Percentiles rank a stretch among this genome's conserved stretches.
Conservation (phyloP, 2,329 filamentous ascomycete genomes). For the Ophiocordyceps camponoti-rufipedis region DNA sequence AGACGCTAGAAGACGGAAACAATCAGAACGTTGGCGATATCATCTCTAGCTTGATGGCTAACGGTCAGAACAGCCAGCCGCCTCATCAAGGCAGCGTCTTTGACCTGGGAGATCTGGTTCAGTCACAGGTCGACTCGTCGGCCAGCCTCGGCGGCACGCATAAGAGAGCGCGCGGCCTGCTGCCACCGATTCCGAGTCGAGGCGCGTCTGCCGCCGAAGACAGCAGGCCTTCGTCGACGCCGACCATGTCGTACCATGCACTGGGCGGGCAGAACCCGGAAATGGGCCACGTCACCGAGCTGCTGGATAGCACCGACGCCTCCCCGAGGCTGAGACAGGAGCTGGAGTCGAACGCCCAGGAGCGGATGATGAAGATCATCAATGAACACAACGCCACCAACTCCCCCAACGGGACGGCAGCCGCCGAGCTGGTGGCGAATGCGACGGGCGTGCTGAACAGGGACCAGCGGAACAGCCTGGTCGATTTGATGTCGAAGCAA, state of each 20-base stretch:
- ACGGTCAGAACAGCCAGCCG: constrained; percentile 23
- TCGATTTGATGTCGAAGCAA: constrained; percentile 39
- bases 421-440: constrained; percentile 29
- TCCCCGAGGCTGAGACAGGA: constrained; percentile 35
- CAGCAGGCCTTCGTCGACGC: constrained; percentile 12
- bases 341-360: constrained; percentile 37
- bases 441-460: constrained; percentile 34
- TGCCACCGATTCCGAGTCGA: constrained; percentile 32
- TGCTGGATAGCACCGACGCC: constrained; percentile 33
- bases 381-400: constrained; percentile 42
- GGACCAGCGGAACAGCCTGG: constrained; percentile 39
- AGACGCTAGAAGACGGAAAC: constrained; percentile 68
- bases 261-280: constrained; percentile 18
- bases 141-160: constrained; percentile 19
- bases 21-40: constrained; percentile 68
- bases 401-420: constrained; percentile 23
- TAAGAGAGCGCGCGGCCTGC: constrained; percentile 35
- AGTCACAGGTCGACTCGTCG: constrained; percentile 22
- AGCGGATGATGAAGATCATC: constrained; percentile 47
- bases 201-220: constrained; percentile 8
- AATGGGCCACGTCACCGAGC: constrained; percentile 40
- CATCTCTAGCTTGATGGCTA: constrained; percentile 56
- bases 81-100: constrained; percentile 37
- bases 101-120: constrained; percentile 40
- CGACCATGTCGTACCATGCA: constrained; percentile 10